Evolutionary conservation across 352 stramenopile species (phyloP), one percentile per base, ranked within the genome.

Genomic region (Phytophthora tubulina): DNA sequence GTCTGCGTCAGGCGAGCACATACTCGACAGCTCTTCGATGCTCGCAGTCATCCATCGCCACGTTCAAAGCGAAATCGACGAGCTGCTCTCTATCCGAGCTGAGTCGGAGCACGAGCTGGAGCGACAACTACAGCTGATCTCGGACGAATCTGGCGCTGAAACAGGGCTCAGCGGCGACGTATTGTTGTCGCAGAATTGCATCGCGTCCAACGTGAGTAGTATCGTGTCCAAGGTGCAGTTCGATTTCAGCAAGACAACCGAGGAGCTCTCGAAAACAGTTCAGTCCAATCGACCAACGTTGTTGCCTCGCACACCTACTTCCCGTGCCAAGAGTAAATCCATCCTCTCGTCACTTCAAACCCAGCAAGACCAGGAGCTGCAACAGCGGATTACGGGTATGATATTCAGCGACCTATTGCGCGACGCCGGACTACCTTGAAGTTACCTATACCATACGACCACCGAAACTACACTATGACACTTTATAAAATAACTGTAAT

Each of bases 321-420:
- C 68, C 3, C 70, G 71, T n/a, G 61, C 53, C 56, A 70, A 67
- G n/a, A 70, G 33, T 9, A 66, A 51, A 15, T 80, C 73, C 15
- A 63, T 81, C 44, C 61, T 81, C 17, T 76, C 70, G 0, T 72
- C 64, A 21, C 32, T 79, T 0, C 72, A 78, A 39, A 55, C 4
- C 4, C 62, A 80, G 17, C 74, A 84, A 51, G 61, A 71, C 4
- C 31, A 70, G 41, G 61, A 83, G 64, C 49, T 86, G 7, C 74
- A 86, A 21, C 67, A 74, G 10, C 67, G 74, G 27, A 66, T 84
- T 42, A 81, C 76, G 0, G 45, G 62, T 30, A 56, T 73, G 42
- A 78, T 86, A 46, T 54, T 86, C 31, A 49, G 54, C 27, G 79
- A 86, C 21, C 49, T 86, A 33, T n/a, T 85, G 21, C 31, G 9